Evolutionary conservation across 345 rosid species (phyloP).

Genomic region (Raphanus sativus): DNA sequence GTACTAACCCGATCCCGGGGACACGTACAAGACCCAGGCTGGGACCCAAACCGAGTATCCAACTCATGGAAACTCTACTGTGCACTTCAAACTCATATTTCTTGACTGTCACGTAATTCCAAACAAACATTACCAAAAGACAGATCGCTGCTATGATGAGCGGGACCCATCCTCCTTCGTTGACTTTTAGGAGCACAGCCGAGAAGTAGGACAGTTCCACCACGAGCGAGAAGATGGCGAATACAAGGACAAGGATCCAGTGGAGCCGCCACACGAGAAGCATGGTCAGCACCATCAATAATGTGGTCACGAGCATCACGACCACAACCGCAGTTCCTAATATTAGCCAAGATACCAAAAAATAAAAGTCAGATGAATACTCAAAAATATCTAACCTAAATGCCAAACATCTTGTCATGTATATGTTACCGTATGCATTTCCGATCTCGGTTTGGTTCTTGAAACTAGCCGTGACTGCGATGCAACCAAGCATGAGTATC

Average conservation of each 20-base stretch:
- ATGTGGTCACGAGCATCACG: constrained; percentile 73
- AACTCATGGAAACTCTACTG: constrained; percentile 76
- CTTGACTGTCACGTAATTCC: constrained; percentile 80
- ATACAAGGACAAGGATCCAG: constrained; percentile 62
- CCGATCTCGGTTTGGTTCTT: constrained; percentile 73
- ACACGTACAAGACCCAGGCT: constrained; percentile 81
- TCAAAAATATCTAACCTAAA: background rate
- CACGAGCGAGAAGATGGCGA: constrained; percentile 51
- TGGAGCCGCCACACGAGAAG: constrained; percentile 78
- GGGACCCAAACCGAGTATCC: constrained; percentile 89
- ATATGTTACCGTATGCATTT: constrained; percentile 69
- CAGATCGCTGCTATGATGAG: constrained; percentile 64
- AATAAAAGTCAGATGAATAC: constrained; percentile 1
- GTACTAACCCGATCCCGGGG: constrained; percentile 75
- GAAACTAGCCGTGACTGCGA: constrained; percentile 72
- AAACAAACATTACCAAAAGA: constrained; percentile 61
- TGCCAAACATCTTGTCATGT: background rate
- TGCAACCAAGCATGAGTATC: constrained; percentile 78
- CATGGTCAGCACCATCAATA: constrained; percentile 68
- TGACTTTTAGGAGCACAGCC: constrained; percentile 63
- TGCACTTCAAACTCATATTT: constrained; percentile 81
- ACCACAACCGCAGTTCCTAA: constrained; percentile 77
- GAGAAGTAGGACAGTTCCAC: constrained; percentile 67
- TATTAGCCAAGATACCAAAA: constrained; percentile 6
- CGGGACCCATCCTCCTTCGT: constrained; percentile 89